Base-by-base conservation (phyloP, 164 flowering plant genomes). In the Piper longum region DNA sequence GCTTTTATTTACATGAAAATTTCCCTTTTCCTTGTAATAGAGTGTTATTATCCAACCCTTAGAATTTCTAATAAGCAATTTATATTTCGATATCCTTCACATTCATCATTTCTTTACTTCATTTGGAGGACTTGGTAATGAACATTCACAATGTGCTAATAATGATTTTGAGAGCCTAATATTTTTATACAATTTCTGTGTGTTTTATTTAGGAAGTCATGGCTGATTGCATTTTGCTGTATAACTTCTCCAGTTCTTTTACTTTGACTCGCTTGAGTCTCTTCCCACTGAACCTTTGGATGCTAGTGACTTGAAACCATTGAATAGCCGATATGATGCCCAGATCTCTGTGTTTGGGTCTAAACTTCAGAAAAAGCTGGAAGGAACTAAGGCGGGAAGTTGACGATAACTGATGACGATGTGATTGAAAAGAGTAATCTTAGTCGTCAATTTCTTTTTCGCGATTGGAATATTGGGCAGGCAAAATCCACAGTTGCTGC, bases 401-500 rank as follows among this genome's bases (percentile, higher is more conserved):
- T 89, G 43, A 85, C 86, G 16, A 64, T 89, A 19, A 89, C 97
- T 6, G 97, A 89, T 70, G 97, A 89, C 79, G 97, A 89, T 75
- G 96, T 89, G 14, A 89, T 89, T 66, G 95, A 89, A 74, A 89
- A 89, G 81, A 89, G 97, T 68, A 89, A 89, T 68, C 90, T 85
- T 36, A 89, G 92, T 66, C 75, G 97, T 67, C 97, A 89, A 75
- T 89, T 89, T 67, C 87, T 89, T 45, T 89, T 89, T 71, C 86
- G 95, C 44, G 90, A 89, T 73, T 89, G 97, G 97, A 89, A 89
- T 69, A 89, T 89, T 62, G 97, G 97, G 43, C 95, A 87, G 78
- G 89, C 97, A 18, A 87, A 87, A 74, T 87, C 97, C 43, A 87
- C 92, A 4, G 97, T 89, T 66, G 97, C 97, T 66, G 91, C 91